Percentiles rank a stretch among this genome's conserved stretches.
Conservation (phyloP, 2,329 filamentous ascomycete species). For the Arachnopeziza araneosa region DNA sequence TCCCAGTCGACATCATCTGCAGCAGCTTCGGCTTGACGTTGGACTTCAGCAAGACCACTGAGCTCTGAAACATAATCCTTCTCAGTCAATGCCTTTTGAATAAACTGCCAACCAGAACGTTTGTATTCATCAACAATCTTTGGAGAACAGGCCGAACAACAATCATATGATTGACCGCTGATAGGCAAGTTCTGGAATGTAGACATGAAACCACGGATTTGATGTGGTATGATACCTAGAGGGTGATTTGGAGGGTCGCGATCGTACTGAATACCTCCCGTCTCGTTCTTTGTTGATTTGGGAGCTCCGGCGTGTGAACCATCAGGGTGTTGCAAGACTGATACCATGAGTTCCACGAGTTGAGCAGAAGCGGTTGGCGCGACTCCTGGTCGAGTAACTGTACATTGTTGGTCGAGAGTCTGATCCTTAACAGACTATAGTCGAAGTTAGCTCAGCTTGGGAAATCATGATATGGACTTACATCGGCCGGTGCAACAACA, state of each 20-base stretch:
- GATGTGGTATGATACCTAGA: conserved; percentile 69
- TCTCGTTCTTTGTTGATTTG: conserved; percentile 27
- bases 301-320: conserved; percentile 58
- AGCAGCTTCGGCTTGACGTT: conserved; percentile 49
- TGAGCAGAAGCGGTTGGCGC: conserved; percentile 88
- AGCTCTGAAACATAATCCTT: conserved; percentile 75
- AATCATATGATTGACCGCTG: conserved; percentile 69
- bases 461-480: conserved; percentile 43
- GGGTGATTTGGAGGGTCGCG: conserved; percentile 54
- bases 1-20: conserved; percentile 53
- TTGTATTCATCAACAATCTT: conserved; percentile 64
- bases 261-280: conserved; percentile 38
- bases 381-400: conserved; percentile 88
- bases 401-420: conserved; percentile 96
- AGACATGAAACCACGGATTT: conserved; percentile 71
- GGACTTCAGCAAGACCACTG: conserved; percentile 68
- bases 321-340: conserved; percentile 79
- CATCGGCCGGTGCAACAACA: conserved; percentile 88
- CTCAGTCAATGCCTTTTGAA: conserved; percentile 67
- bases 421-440: conserved; percentile 82
- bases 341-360: conserved; percentile 84
- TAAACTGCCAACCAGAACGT: conserved; percentile 67
- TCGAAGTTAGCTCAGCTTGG: conserved; percentile 10
- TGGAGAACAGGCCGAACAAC: conserved; percentile 74
- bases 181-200: conserved; percentile 71